These are phyloP conservation scores for Leucosporidium yakuticum DNA, from an alignment of 768 basidiomycete genomes.

Conservation along the genomic window DNA sequence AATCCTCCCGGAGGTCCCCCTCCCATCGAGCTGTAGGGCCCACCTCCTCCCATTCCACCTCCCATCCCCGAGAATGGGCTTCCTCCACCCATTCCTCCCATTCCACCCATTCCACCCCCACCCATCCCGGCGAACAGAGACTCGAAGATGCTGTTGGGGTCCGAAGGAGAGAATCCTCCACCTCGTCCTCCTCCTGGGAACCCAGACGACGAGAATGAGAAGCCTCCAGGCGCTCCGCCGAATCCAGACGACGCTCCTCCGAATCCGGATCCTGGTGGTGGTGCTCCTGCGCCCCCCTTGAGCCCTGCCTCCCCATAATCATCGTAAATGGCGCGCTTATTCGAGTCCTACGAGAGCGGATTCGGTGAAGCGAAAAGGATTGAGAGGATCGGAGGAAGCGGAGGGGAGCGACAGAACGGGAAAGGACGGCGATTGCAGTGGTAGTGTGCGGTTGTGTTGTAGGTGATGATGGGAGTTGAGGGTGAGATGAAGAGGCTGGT, in stretches of 20 bases:
- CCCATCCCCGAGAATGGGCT: slow-evolving; percentile 43
- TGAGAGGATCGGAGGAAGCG: too few relatives aligned
- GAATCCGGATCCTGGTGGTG: slow-evolving; percentile 19
- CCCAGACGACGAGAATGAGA: slow-evolving; percentile 20
- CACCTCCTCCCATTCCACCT: slow-evolving; percentile 22
- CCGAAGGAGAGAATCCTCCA: slow-evolving; percentile 64
- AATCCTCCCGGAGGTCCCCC: slow-evolving; percentile 32
- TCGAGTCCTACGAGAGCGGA: slow-evolving; percentile 34
- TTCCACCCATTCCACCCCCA: too few relatives aligned
- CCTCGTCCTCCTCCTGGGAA: slow-evolving; percentile 43
- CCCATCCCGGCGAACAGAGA: slow-evolving; percentile 46
- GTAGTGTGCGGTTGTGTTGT: too few relatives aligned
- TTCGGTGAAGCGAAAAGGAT: too few relatives aligned
- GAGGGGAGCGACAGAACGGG: neutral
- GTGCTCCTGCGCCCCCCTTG: slow-evolving; percentile 56
- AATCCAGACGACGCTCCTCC: slow-evolving; percentile 46
- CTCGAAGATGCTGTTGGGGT: slow-evolving; percentile 86
- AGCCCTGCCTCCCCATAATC: slow-evolving; percentile 89
- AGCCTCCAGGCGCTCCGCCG: slow-evolving; percentile 22
- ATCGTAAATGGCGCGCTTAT: slow-evolving; percentile 43
- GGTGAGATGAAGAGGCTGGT: too few relatives aligned
- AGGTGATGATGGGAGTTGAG: neutral
- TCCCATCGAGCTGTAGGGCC: too few relatives aligned
- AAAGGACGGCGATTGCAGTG: neutral
- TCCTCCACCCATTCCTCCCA: slow-evolving; percentile 52